phyloP scores from a whole-genome alignment of 1,284 basidiomycete species.

The Ustilago bromivora region DNA sequence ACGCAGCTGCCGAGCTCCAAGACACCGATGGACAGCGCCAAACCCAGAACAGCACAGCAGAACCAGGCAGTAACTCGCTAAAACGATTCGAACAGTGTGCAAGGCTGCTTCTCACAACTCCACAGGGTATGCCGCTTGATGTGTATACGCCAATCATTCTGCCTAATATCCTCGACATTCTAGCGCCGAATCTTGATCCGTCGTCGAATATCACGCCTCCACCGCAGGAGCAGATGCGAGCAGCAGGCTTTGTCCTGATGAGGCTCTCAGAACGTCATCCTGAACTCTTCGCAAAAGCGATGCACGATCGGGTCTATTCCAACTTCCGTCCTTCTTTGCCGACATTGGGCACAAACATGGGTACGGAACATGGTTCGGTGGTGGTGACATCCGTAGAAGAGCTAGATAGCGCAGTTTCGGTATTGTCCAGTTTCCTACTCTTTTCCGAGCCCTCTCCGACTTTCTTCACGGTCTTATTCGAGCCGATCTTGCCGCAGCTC shows the following conservation, averaged over 20 bases:
- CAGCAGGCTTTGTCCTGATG: conserved; percentile 55
- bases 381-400: conserved; percentile 17
- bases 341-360: not conserved
- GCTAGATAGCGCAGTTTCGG: conserved; percentile 32
- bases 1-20: conserved; percentile 39
- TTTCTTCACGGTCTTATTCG: conserved; percentile 52
- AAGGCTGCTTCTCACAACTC: conserved; percentile 51
- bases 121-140: conserved; percentile 43
- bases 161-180: conserved; percentile 47
- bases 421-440: conserved; percentile 45
- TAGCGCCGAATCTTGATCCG: conserved; percentile 45
- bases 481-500: conserved; percentile 49
- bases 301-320: conserved; percentile 33
- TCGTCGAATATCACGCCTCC: conserved; percentile 40
- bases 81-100: conserved; percentile 44
- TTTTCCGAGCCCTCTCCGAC: conserved; percentile 62
- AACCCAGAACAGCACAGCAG: conserved; percentile 31
- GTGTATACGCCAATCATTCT: conserved; percentile 45
- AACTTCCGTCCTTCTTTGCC: conserved; percentile 22
- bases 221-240: conserved; percentile 53
- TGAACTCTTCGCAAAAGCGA: conserved; percentile 18
- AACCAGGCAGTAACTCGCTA: conserved; percentile 39
- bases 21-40: conserved; percentile 25
- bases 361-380: not conserved
- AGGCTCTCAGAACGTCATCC: conserved; percentile 50